Conservation (phyloP, 2,329 filamentous ascomycete species). For the Tolypocladium paradoxum region DNA sequence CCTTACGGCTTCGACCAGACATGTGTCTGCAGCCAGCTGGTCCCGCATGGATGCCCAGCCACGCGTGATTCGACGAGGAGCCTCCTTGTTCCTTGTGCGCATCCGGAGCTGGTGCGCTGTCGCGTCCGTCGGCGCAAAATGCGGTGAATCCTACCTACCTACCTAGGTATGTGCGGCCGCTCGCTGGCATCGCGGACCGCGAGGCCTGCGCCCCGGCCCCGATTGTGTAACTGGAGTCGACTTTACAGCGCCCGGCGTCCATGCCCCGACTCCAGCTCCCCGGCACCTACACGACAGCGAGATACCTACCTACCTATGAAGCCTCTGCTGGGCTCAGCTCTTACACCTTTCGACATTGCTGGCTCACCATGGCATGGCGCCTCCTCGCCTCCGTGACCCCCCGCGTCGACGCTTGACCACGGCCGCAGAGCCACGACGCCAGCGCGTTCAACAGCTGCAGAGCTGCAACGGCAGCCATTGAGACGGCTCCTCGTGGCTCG, state of each 20-base stretch:
- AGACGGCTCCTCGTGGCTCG: neutral
- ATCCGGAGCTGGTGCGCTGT: neutral
- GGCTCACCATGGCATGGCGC: too few relatives aligned
- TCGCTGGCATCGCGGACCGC: neutral
- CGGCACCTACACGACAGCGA: neutral
- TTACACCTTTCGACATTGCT: neutral
- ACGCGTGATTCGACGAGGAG: slow-evolving; percentile 5
- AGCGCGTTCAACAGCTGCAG: neutral
- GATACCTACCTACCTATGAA: neutral
- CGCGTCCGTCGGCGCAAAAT: neutral
- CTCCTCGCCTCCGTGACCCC: neutral
- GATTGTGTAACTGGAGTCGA: too few relatives aligned
- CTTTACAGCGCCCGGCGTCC: too few relatives aligned
- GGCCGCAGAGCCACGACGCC: neutral
- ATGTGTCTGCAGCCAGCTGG: neutral
- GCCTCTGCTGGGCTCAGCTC: neutral
- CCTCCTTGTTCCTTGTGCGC: too few relatives aligned
- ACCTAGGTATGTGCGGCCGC: too few relatives aligned
- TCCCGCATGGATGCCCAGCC: neutral
- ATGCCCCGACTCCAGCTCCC: neutral
- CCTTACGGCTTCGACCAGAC: too few relatives aligned
- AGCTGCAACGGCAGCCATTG: neutral
- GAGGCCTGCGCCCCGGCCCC: neutral
- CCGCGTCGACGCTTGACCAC: neutral
- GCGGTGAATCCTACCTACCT: slow-evolving; percentile 5